These are phyloP conservation scores for Aspergillus awamori DNA, from an alignment of 2,329 filamentous ascomycete genomes.

Conservation along the genomic window DNA sequence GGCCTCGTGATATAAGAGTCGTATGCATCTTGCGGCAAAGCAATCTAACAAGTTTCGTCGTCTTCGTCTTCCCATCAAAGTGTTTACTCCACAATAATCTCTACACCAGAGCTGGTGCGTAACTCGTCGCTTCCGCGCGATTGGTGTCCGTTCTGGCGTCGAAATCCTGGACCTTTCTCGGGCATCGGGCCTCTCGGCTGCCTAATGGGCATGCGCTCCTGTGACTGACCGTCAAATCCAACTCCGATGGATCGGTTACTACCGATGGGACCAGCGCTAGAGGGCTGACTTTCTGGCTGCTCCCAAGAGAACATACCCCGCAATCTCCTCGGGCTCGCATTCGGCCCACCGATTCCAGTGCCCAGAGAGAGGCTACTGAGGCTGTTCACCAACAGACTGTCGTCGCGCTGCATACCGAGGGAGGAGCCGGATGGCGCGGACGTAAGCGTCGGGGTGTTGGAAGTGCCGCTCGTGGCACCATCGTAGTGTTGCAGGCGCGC, in stretches of 20 bases:
- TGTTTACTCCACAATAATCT: constrained; percentile 65
- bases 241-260: constrained; percentile 66
- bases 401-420: constrained; percentile 56
- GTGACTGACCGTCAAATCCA: constrained; percentile 58
- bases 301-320: constrained; percentile 66
- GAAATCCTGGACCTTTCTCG: constrained; percentile 62
- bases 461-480: constrained; percentile 58
- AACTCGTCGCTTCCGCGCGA: constrained; percentile 66
- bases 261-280: constrained; percentile 61
- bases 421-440: constrained; percentile 57
- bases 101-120: constrained; percentile 61
- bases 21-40: constrained; percentile 47
- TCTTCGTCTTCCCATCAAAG: constrained; percentile 37
- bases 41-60: constrained; percentile 41
- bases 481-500: constrained; percentile 63
- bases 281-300: constrained; percentile 53
- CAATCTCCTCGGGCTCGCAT: constrained; percentile 60
- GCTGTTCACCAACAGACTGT: constrained; percentile 64
- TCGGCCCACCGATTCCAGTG: constrained; percentile 47
- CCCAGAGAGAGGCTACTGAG: constrained; percentile 64
- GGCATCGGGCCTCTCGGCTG: constrained; percentile 65
- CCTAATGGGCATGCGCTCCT: constrained; percentile 59
- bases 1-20: constrained; percentile 46
- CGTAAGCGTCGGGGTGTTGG: constrained; percentile 68
- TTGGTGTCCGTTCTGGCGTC: constrained; percentile 64